Evolutionary conservation across 768 basidiomycete genomes (phyloP).

Genomic region (Cyclocybe cylindracea): DNA sequence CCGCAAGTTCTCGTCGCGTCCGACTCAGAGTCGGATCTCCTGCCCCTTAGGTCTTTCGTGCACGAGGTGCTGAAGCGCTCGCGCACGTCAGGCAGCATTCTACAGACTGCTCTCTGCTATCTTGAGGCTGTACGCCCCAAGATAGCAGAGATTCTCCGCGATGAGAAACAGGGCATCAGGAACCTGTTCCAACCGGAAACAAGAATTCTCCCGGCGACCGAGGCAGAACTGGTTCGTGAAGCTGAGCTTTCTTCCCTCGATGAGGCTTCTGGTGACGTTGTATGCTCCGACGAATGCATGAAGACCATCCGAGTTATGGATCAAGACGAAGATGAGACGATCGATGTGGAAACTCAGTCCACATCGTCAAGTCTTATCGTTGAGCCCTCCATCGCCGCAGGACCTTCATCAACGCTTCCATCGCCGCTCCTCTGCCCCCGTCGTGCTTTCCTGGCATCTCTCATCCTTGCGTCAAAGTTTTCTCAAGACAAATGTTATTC

Average conservation of each 20-base stretch:
- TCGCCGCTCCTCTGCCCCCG: slow-evolving; percentile 87
- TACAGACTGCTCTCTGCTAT: slow-evolving; percentile 89
- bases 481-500: slow-evolving; percentile 93
- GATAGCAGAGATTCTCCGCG: slow-evolving; percentile 60
- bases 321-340: slow-evolving; percentile 19
- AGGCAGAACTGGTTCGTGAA: slow-evolving; percentile 44
- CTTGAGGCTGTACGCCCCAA: slow-evolving; percentile 78
- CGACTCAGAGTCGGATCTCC: slow-evolving; percentile 37
- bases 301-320: slow-evolving; percentile 47
- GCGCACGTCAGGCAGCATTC: slow-evolving; percentile 77
- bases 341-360: not conserved
- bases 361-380: slow-evolving; percentile 9
- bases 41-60: slow-evolving; percentile 77
- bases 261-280: not conserved
- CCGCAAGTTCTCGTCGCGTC: not conserved
- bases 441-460: slow-evolving; percentile 82
- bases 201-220: slow-evolving; percentile 43
- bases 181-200: slow-evolving; percentile 41
- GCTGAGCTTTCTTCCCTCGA: slow-evolving; percentile 30
- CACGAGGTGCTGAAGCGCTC: slow-evolving; percentile 88
- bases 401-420: slow-evolving; percentile 43
- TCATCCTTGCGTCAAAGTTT: slow-evolving; percentile 91
- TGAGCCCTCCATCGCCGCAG: slow-evolving; percentile 2
- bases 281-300: slow-evolving; percentile 27
- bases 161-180: slow-evolving; percentile 49